These are phyloP conservation scores for Mucor plumbeus DNA, from an alignment of 371 early-diverging fungal species.

Conservation along the genomic window DNA sequence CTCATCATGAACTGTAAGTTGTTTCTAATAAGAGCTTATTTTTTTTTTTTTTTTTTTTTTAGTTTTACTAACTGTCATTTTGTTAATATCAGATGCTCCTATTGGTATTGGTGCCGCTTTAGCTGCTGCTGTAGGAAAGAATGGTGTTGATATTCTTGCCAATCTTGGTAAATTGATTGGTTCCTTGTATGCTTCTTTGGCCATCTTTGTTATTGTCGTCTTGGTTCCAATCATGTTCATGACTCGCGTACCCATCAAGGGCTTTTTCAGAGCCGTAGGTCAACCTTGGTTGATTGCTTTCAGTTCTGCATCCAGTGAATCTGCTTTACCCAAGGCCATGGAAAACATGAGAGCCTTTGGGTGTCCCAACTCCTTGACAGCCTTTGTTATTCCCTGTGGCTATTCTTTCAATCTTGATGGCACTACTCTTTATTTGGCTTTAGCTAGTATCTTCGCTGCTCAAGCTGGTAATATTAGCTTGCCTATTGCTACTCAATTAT, in stretches of 20 bases:
- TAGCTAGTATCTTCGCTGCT: slow-evolving; percentile 70
- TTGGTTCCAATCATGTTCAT: slow-evolving; percentile 71
- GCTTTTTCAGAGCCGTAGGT: slow-evolving; percentile 59
- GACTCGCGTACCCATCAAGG: slow-evolving; percentile 58
- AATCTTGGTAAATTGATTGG: slow-evolving; percentile 76
- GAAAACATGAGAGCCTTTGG: slow-evolving; percentile 77
- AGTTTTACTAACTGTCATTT: not conserved
- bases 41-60: too few species aligned
- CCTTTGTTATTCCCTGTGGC: slow-evolving; percentile 70
- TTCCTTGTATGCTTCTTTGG: slow-evolving; percentile 65
- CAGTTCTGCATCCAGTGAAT: slow-evolving; percentile 85
- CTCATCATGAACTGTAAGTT: slow-evolving; percentile 65
- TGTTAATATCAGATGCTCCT: slow-evolving; percentile 57
- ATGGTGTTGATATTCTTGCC: slow-evolving; percentile 67
- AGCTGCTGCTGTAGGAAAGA: slow-evolving; percentile 71
- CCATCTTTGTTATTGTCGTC: slow-evolving; percentile 64
- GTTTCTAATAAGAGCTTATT: not conserved
- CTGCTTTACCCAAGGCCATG: slow-evolving; percentile 79
- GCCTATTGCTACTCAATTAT: slow-evolving; percentile 43
- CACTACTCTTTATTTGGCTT: slow-evolving; percentile 75
- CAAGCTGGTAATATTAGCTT: slow-evolving; percentile 70
- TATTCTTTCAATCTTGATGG: slow-evolving; percentile 89
- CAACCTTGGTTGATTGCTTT: slow-evolving; percentile 83
- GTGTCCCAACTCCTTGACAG: slow-evolving; percentile 71
- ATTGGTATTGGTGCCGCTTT: slow-evolving; percentile 75